Conservation (phyloP, 2,329 filamentous ascomycete genomes). For the Talaromyces sp. region DNA sequence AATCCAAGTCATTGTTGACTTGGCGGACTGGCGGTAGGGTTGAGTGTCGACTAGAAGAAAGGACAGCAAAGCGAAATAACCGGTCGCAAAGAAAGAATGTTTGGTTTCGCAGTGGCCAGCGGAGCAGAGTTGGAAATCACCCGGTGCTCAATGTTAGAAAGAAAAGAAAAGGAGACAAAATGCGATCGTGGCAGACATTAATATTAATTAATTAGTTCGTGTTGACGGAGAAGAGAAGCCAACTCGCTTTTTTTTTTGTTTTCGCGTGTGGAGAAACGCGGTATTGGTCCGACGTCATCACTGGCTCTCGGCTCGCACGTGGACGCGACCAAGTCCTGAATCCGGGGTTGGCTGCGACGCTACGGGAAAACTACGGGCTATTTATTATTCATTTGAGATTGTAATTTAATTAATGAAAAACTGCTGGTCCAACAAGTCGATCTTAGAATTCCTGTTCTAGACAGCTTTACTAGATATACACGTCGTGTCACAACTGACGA, state of each 20-base stretch:
- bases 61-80: not conserved
- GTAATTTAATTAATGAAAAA: not conserved
- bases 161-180: not conserved
- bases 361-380: not conserved
- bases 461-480: not conserved
- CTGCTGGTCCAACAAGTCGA: not conserved
- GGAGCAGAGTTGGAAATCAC: not conserved
- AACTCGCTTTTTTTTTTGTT: not conserved
- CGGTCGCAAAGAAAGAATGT: not conserved
- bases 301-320: not conserved
- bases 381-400: too few species aligned
- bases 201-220: too few species aligned
- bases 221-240: not conserved
- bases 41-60: not conserved
- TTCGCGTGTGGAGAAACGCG: conserved; percentile 2
- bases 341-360: not conserved
- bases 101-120: not conserved
- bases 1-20: conserved; percentile 78
- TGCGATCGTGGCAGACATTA: not conserved
- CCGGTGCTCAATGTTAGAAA: not conserved
- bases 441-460: not conserved
- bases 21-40: too few species aligned
- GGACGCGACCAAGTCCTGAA: not conserved
- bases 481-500: not conserved
- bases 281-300: not conserved